Evolutionary conservation across 2,329 filamentous ascomycete species (phyloP).

Genomic region (Xylaria arbuscula): DNA sequence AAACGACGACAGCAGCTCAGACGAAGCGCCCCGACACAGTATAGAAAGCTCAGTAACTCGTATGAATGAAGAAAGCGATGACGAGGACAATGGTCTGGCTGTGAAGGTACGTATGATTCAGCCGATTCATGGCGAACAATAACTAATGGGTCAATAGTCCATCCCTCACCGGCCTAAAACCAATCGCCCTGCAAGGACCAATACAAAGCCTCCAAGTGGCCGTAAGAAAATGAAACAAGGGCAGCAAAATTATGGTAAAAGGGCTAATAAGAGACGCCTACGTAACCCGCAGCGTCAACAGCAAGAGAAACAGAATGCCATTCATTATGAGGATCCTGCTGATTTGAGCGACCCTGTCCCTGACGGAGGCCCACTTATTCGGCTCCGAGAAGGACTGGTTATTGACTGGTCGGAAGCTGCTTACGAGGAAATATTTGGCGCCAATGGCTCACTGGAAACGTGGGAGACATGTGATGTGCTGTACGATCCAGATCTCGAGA

Average conservation of each 20-base stretch:
- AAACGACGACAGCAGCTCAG: constrained; percentile 65
- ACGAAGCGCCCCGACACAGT: constrained; percentile 55
- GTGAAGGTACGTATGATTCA: constrained; percentile 50
- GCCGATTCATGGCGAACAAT: constrained; percentile 4
- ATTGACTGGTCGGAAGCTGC: constrained; percentile 84
- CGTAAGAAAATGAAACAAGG: constrained; percentile 60
- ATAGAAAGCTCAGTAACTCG: constrained; percentile 57
- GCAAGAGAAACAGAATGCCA: constrained; percentile 39
- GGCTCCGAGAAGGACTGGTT: constrained; percentile 84
- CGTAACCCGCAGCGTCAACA: constrained; percentile 44
- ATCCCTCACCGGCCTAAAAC: constrained; percentile 37
- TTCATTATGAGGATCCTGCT: constrained; percentile 41
- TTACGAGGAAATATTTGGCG: constrained; percentile 76
- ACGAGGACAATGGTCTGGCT: constrained; percentile 55
- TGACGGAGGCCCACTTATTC: constrained; percentile 73
- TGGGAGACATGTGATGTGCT: constrained; percentile 64
- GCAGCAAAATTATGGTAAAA: constrained; percentile 59
- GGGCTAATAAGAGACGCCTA: constrained; percentile 57
- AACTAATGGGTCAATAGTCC: constrained; percentile 41
- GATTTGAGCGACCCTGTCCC: constrained; percentile 52
- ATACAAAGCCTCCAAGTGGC: constrained; percentile 47
- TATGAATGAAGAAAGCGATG: constrained; percentile 70
- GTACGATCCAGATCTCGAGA: constrained; percentile 72
- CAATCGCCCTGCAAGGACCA: constrained; percentile 40
- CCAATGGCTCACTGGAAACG: constrained; percentile 65